Conservation (phyloP, 2,329 filamentous ascomycete genomes). For the Aureobasidium sp. region DNA sequence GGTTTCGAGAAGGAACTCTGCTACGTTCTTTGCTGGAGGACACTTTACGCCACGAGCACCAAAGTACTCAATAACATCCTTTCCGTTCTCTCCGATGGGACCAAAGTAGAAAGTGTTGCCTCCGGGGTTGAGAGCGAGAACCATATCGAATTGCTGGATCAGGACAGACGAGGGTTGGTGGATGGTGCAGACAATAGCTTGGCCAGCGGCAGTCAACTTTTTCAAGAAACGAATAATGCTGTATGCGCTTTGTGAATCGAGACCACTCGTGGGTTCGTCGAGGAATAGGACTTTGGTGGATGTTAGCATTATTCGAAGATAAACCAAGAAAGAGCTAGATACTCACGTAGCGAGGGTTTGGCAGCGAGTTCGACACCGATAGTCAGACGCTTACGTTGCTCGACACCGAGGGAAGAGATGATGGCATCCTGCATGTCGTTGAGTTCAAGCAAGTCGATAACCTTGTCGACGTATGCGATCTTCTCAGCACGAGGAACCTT, state of each 20-base stretch:
- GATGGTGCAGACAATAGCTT: slow-evolving; percentile 66
- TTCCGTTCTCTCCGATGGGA: slow-evolving; percentile 57
- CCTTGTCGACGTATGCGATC: slow-evolving; percentile 56
- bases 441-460: slow-evolving; percentile 57
- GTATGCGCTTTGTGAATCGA: slow-evolving; percentile 61
- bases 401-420: slow-evolving; percentile 55
- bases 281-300: slow-evolving; percentile 48
- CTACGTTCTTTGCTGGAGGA: slow-evolving; percentile 57
- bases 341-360: slow-evolving; percentile 47
- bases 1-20: slow-evolving; percentile 58
- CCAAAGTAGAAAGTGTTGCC: slow-evolving; percentile 69
- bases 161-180: slow-evolving; percentile 63
- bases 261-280: slow-evolving; percentile 64
- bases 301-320: no score
- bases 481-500: slow-evolving; percentile 50
- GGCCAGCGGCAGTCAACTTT: slow-evolving; percentile 57
- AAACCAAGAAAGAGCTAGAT: no score
- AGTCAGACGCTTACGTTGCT: slow-evolving; percentile 62
- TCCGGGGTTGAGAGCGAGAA: slow-evolving; percentile 58
- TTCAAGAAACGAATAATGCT: slow-evolving; percentile 60
- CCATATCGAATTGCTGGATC: slow-evolving; percentile 66
- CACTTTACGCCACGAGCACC: slow-evolving; percentile 56
- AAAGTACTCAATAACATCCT: slow-evolving; percentile 59
- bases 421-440: slow-evolving; percentile 59
- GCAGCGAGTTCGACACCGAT: slow-evolving; percentile 67